Conservation (phyloP, 2,329 filamentous ascomycete species). For the Magnaporthiopsis rhizophila region DNA sequence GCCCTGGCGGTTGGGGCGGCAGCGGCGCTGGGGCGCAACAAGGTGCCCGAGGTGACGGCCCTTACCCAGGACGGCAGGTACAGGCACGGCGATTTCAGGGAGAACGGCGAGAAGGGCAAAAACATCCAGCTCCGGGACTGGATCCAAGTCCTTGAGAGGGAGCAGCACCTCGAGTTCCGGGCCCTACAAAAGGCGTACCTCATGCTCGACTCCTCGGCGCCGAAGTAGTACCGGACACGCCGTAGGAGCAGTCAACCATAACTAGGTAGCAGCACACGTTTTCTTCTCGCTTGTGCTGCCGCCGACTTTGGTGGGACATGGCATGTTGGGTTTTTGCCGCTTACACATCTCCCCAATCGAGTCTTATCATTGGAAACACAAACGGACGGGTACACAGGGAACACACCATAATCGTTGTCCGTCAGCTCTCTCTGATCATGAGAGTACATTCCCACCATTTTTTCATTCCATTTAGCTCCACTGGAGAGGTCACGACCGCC, state of each 20-base stretch:
- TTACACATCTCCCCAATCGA: not conserved
- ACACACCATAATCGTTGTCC: not conserved
- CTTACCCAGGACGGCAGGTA: constrained; percentile 52
- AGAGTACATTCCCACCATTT: not conserved
- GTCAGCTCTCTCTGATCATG: not conserved
- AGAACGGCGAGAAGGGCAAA: constrained; percentile 67
- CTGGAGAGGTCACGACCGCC: not conserved
- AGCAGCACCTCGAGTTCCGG: constrained; percentile 55
- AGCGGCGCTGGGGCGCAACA: constrained; percentile 14
- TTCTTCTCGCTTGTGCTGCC: not conserved
- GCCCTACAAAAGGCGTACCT: constrained; percentile 53
- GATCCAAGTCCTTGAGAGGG: constrained; percentile 69
- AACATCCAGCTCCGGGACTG: constrained; percentile 82
- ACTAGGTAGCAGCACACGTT: not conserved
- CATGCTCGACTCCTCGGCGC: constrained; percentile 40
- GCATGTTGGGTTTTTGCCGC: not conserved
- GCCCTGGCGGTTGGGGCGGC: constrained; percentile 26
- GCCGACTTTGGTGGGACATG: not conserved
- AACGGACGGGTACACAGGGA: too few species aligned
- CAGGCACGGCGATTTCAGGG: constrained; percentile 66
- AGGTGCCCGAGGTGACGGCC: constrained; percentile 27
- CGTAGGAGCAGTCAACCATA: not conserved
- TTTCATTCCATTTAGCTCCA: not conserved
- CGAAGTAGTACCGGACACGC: constrained; percentile 21
- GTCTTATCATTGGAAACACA: not conserved